Conservation (phyloP, 352 stramenopile species). For the Phytophthora megakarya region DNA sequence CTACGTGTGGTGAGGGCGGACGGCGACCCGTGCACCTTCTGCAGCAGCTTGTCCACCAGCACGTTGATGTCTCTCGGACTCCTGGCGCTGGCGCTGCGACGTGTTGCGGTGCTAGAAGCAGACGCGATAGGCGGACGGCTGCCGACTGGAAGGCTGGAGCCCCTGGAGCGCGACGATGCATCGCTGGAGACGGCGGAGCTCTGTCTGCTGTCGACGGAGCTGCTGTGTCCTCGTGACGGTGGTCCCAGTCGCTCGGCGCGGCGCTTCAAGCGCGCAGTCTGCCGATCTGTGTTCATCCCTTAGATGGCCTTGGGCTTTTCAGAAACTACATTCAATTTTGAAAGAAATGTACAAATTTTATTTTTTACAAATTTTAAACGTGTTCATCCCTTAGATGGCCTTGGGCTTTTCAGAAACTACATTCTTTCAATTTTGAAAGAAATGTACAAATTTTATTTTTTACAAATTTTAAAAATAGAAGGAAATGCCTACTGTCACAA, state of each 20-base stretch:
- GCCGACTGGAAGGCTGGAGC: constrained; percentile 7
- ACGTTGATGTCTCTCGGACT: constrained; percentile 55
- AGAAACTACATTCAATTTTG: no score
- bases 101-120: constrained; percentile 36
- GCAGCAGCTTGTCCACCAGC: constrained; percentile 61
- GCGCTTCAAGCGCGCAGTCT: constrained; percentile 49
- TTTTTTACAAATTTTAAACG: no score
- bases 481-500: no score
- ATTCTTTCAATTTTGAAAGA: no score
- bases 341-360: no score
- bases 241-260: constrained; percentile 38
- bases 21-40: constrained; percentile 53
- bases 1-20: constrained; percentile 64
- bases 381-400: no score
- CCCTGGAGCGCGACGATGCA: constrained; percentile 13
- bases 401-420: no score
- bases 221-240: constrained; percentile 19
- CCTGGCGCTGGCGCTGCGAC: constrained; percentile 23
- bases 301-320: no score
- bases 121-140: constrained; percentile 17
- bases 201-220: constrained; percentile 15
- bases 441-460: no score
- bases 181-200: constrained; percentile 1
- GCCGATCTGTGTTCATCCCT: constrained; percentile 39
- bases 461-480: no score